A percentile compares a stretch with the other conserved stretches of the same genome.
Conservation (phyloP, 768 basidiomycete species). For the Hortiboletus flavorubellus region DNA sequence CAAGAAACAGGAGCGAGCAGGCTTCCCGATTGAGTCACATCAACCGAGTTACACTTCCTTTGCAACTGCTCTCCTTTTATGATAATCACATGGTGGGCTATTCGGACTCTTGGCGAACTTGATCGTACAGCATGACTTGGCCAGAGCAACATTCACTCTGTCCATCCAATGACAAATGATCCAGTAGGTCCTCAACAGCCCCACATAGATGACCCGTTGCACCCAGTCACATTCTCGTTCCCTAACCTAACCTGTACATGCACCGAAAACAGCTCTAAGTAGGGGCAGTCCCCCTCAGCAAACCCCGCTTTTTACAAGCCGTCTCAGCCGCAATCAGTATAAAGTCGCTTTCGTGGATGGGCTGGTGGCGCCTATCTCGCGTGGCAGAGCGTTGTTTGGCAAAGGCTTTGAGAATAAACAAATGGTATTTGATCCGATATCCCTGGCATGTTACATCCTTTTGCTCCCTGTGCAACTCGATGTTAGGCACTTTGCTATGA, state of each 20-base stretch:
- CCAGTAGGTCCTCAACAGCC: neutral
- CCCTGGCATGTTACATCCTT: neutral
- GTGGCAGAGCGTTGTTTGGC: conserved; percentile 10
- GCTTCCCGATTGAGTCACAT: conserved; percentile 13
- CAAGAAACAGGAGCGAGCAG: conserved; percentile 25
- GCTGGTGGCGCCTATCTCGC: neutral
- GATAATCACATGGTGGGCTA: neutral
- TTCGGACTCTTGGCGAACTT: no score
- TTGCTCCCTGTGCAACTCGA: neutral
- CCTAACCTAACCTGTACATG: neutral
- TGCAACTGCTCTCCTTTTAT: conserved; percentile 15
- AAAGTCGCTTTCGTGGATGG: neutral
- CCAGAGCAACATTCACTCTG: neutral
- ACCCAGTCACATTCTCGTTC: neutral
- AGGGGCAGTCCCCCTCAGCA: neutral
- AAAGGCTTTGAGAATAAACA: conserved; percentile 18
- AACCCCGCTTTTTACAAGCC: neutral
- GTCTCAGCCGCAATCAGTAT: conserved; percentile 20
- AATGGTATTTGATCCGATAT: neutral
- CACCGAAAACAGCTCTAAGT: neutral
- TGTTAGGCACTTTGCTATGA: conserved; percentile 11
- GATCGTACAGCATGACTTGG: no score
- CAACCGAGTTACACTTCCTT: conserved; percentile 19
- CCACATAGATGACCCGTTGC: neutral
- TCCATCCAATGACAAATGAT: neutral